A percentile compares a stretch with the other conserved stretches of the same genome.
Evolutionary conservation across 345 rosid species (phyloP).

Genomic region (Garcia nutans): DNA sequence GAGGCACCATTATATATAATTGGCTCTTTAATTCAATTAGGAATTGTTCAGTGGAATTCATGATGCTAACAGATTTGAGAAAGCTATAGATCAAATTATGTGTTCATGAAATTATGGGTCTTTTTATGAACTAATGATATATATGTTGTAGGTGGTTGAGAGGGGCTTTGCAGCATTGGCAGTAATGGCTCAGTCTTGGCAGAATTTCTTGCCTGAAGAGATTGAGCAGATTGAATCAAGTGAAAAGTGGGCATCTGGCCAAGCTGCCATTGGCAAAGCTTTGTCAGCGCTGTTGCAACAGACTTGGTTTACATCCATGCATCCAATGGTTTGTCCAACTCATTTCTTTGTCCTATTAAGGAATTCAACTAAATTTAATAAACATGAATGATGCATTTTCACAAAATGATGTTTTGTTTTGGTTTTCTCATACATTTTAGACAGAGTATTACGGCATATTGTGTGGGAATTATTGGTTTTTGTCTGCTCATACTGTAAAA

Average conservation of each 20-base stretch:
- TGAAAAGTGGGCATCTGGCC: conserved; percentile 53
- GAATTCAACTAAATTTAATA: neutral
- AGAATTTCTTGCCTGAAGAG: conserved; percentile 52
- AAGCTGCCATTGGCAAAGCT: conserved; percentile 57
- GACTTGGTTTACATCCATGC: conserved; percentile 58
- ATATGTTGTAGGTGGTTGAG: conserved; percentile 55
- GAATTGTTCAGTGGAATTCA: too few relatives aligned
- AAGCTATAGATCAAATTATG: neutral
- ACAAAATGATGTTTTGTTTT: neutral
- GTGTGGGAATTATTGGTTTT: neutral
- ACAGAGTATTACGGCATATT: neutral
- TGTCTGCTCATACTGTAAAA: neutral
- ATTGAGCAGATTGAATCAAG: conserved; percentile 41
- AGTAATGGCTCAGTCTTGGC: conserved; percentile 69
- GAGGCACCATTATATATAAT: too few relatives aligned
- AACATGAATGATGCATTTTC: neutral
- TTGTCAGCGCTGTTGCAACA: conserved; percentile 70
- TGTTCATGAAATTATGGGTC: conserved; percentile 1
- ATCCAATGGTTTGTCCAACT: conserved; percentile 40
- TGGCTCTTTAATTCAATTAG: too few relatives aligned
- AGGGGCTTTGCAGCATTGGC: conserved; percentile 68
- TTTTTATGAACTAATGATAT: conserved; percentile 11
- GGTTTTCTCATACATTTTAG: neutral
- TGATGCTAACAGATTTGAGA: too few relatives aligned
- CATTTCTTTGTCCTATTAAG: too few relatives aligned